A percentile compares a stretch with the other conserved stretches of the same genome.
Conservation (phyloP, 139 green algal genomes). For the Ettlia oleoabundans region DNA sequence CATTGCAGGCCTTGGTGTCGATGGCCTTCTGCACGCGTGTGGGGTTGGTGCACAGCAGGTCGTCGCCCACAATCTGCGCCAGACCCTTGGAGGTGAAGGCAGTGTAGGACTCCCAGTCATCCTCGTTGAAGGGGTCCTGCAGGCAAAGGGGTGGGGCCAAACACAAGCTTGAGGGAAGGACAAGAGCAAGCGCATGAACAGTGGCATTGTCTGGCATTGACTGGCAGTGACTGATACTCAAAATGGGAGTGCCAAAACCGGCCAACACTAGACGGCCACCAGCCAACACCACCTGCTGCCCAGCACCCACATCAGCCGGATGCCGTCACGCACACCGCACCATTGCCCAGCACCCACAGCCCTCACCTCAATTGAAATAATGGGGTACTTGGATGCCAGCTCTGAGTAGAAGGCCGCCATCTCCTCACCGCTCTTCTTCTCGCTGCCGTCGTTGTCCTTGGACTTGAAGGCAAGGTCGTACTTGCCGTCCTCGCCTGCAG, state of each 20-base stretch:
- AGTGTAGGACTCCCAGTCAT: conserved; percentile 92
- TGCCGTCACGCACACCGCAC: not conserved
- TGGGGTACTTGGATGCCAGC: conserved; percentile 93
- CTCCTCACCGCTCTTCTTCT: conserved; percentile 78
- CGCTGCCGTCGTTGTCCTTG: conserved; percentile 84
- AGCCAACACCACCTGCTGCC: not conserved
- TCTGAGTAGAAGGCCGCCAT: conserved; percentile 60
- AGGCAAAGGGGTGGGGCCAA: not conserved
- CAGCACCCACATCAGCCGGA: not conserved
- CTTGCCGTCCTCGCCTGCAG: conserved; percentile 77
- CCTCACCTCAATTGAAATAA: conserved; percentile 92
- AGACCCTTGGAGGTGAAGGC: conserved; percentile 76
- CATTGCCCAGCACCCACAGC: not conserved
- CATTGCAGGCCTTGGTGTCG: conserved; percentile 94
- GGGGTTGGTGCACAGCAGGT: conserved; percentile 98
- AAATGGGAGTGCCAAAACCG: no score
- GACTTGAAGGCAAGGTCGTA: conserved; percentile 98
- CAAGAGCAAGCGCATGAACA: not conserved
- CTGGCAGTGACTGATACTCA: no score
- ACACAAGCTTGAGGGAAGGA: no score
- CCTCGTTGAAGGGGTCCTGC: conserved; percentile 97
- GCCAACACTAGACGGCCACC: not conserved
- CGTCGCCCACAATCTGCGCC: conserved; percentile 95
- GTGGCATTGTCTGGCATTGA: no score
- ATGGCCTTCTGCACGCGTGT: conserved; percentile 91